A percentile compares a stretch with the other conserved stretches of the same genome.
Evolutionary conservation across 2,329 filamentous ascomycete genomes (phyloP).

Genomic region (Rhynchosporium graminicola): DNA sequence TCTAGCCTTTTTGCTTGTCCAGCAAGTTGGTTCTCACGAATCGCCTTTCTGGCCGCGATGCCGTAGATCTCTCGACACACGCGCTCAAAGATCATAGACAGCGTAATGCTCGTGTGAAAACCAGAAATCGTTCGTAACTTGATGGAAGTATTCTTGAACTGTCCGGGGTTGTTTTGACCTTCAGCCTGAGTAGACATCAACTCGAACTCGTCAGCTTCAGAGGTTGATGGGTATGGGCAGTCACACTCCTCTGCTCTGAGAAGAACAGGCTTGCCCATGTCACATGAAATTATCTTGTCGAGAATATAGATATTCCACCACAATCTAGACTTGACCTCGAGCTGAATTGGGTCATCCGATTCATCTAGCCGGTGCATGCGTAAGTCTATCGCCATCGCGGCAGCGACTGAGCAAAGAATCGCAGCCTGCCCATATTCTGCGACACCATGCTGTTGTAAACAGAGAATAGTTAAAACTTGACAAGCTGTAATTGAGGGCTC

Average conservation of each 20-base stretch:
- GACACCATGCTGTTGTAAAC: slow-evolving; percentile 38
- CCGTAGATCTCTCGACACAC: slow-evolving; percentile 37
- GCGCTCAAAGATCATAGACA: slow-evolving; percentile 34
- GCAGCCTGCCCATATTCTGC: slow-evolving; percentile 39
- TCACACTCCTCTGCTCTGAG: slow-evolving; percentile 36
- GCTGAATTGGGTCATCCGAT: slow-evolving; percentile 31
- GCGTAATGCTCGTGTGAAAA: slow-evolving; percentile 34
- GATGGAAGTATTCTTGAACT: slow-evolving; percentile 24
- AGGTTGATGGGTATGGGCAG: slow-evolving; percentile 35
- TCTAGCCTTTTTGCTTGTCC: slow-evolving; percentile 35
- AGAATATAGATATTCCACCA: slow-evolving; percentile 41
- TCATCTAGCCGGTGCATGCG: slow-evolving; percentile 34
- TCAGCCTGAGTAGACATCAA: slow-evolving; percentile 31
- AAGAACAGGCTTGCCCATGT: slow-evolving; percentile 37
- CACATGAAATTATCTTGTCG: slow-evolving; percentile 39
- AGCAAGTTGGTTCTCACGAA: slow-evolving; percentile 32
- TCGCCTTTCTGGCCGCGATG: slow-evolving; percentile 32
- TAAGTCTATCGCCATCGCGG: slow-evolving; percentile 38
- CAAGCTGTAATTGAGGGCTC: slow-evolving; percentile 36
- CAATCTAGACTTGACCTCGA: slow-evolving; percentile 35
- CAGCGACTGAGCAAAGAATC: slow-evolving; percentile 35
- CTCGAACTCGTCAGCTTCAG: slow-evolving; percentile 40
- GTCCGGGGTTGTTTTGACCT: slow-evolving; percentile 14
- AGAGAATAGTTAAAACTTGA: slow-evolving; percentile 36
- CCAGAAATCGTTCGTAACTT: slow-evolving; percentile 38